These are phyloP conservation scores for Myxozyma neglecta DNA, from an alignment of 805 yeast species.

Conservation along the genomic window DNA sequence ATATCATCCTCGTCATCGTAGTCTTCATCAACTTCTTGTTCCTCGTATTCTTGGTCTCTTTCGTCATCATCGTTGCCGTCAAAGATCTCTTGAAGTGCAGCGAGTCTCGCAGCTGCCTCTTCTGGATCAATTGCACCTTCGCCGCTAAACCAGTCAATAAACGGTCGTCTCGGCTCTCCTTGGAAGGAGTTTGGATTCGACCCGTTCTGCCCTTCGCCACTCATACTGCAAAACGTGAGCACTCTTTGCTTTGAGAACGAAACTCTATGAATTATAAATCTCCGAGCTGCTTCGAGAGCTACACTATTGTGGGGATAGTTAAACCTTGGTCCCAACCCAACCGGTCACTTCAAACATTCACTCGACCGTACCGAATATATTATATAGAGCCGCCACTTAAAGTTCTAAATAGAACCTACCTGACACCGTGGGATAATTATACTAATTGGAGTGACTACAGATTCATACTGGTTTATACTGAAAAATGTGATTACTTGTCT, in stretches of 20 bases:
- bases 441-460: too few species aligned
- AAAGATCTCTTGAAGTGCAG: conserved; percentile 1
- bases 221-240: not conserved
- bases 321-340: not conserved
- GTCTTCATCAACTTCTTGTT: conserved; percentile 4
- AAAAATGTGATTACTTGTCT: too few species aligned
- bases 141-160: not conserved
- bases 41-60: conserved; percentile 20
- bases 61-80: conserved; percentile 1
- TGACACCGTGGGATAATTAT: too few species aligned
- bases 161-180: not conserved
- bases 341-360: not conserved
- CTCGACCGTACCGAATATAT: not conserved
- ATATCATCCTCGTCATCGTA: conserved; percentile 10
- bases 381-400: not conserved
- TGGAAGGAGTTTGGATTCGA: not conserved
- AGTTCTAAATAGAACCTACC: too few species aligned
- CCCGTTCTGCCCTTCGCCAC: not conserved
- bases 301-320: not conserved
- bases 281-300: not conserved
- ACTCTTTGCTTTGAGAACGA: not conserved
- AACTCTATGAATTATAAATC: not conserved
- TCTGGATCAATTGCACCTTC: not conserved
- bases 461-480: too few species aligned
- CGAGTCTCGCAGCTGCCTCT: not conserved